Evolutionary conservation across 2,329 filamentous ascomycete genomes (phyloP), one percentile per base, ranked within the genome.

Genomic region (Elsinoe australis): DNA sequence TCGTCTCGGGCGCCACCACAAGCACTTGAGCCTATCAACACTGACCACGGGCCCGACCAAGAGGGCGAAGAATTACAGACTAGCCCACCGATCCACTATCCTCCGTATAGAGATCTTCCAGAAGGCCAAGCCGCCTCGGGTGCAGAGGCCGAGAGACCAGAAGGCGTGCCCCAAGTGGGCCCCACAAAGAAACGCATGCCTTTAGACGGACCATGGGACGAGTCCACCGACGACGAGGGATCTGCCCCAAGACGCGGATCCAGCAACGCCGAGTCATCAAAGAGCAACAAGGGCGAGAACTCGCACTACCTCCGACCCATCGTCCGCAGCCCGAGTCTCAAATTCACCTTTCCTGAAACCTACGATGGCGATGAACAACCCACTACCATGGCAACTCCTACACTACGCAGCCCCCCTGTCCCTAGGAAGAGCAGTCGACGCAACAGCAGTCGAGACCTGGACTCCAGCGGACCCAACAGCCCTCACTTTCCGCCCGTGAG

Each of bases 1-100:
- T 95, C 89, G 62, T 79, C 87, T 5, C 79, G 89, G 49, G 88
- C 92, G 71, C 88, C 88, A 7, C 44, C 44, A 9, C 15, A 35
- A 8, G 29, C 39, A 33, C 32, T 48, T 9, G 31, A 44, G 14
- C 39, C 39, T 5, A 44, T 44, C 39, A 44, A 44, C 17, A 36
- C 24, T 14, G 83, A 85, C 5, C 81, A 82, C 50, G 73, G 83
- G 50, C 84, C 85, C 45, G 76, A 63, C 22, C 57, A 58, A 12
- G 58, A 56, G 22, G 52, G 52, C n/a, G 47, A 63, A 34, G 62
- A 64, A 50, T 56, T 65, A 54, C 57, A 62, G 36, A 60, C 53
- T 5, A 59, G 55, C 22, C 61, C 62, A 28, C 51, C 53, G 1
- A 62, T 62, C 57, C 51, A 58, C n/a, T 51, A 60, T 14, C 56